Percentiles rank a stretch among this genome's conserved stretches.
phyloP scores from a whole-genome alignment of 495 filamentous ascomycete genomes.

The Neurospora sp. region DNA sequence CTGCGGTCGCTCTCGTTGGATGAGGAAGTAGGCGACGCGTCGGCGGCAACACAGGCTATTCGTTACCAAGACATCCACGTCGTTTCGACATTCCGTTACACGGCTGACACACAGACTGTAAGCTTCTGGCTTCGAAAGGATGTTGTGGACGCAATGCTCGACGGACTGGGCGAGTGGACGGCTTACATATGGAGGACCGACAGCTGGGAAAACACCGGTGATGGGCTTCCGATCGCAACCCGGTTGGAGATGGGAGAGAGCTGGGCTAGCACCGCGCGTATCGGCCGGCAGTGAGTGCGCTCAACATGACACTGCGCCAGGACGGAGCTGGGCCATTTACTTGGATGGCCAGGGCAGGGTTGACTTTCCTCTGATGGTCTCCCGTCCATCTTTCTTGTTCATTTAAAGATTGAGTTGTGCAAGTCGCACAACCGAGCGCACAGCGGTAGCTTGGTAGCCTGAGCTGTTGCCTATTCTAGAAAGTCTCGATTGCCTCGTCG shows the following conservation, averaged over 20 bases:
- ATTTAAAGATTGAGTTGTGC: background rate
- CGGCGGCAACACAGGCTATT: constrained; percentile 1
- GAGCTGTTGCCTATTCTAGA: background rate
- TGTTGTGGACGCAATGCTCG: constrained; percentile 13
- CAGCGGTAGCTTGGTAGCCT: background rate
- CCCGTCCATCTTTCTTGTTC: background rate
- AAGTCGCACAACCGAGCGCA: background rate
- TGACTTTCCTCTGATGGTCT: background rate
- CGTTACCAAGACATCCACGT: constrained; percentile 14
- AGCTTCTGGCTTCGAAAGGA: constrained; percentile 23
- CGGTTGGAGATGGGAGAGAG: background rate
- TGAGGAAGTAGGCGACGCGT: constrained; percentile 9
- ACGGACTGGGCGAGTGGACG: constrained; percentile 12
- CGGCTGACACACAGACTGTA: constrained; percentile 7
- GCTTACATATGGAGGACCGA: constrained; percentile 15
- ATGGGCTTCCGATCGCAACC: background rate
- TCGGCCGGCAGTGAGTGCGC: background rate
- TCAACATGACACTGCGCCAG: background rate
- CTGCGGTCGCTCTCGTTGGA: constrained; percentile 6
- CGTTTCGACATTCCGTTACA: constrained; percentile 18
- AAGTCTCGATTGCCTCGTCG: background rate
- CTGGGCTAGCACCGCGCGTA: background rate
- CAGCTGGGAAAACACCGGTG: background rate
- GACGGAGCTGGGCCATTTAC: background rate
- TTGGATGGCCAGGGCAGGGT: background rate